Evolutionary conservation across 2,329 filamentous ascomycete species (phyloP).

Genomic region (Fusarium xylarioides): DNA sequence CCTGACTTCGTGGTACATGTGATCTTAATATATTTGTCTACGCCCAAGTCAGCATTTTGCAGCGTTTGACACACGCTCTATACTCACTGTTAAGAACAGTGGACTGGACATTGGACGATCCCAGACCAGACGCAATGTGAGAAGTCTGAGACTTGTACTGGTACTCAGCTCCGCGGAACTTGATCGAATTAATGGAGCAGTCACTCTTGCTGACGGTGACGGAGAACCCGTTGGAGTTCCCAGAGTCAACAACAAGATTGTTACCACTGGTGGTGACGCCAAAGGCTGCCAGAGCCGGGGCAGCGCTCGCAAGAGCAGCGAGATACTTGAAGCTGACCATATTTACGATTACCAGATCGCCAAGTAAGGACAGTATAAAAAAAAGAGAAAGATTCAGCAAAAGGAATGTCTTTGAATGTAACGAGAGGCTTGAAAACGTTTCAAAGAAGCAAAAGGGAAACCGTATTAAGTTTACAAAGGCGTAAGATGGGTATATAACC

Average conservation of each 20-base stretch:
- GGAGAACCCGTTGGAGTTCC: conserved; percentile 57
- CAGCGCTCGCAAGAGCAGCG: conserved; percentile 42
- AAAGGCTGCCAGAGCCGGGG: conserved; percentile 51
- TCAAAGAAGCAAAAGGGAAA: not conserved
- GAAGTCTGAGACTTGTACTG: conserved; percentile 57
- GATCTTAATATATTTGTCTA: conserved; percentile 64
- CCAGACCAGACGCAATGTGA: conserved; percentile 54
- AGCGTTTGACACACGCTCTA: not conserved
- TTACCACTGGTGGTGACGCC: conserved; percentile 53
- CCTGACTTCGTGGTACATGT: conserved; percentile 65
- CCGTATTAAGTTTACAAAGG: not conserved
- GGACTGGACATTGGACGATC: conserved; percentile 62
- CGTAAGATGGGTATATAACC: conserved; percentile 15
- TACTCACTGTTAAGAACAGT: conserved; percentile 47
- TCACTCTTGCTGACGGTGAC: conserved; percentile 62
- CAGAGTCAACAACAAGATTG: conserved; percentile 59
- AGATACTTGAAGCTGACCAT: conserved; percentile 40
- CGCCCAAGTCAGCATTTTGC: not conserved
- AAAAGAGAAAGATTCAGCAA: not conserved
- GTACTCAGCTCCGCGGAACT: conserved; percentile 66
- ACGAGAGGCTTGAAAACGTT: not conserved
- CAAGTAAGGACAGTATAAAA: not conserved
- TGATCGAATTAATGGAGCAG: conserved; percentile 72
- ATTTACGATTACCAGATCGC: conserved; percentile 24
- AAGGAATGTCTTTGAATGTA: not conserved